Conservation (phyloP, 108 stramenopile species). For the Nitzschia sp. region DNA sequence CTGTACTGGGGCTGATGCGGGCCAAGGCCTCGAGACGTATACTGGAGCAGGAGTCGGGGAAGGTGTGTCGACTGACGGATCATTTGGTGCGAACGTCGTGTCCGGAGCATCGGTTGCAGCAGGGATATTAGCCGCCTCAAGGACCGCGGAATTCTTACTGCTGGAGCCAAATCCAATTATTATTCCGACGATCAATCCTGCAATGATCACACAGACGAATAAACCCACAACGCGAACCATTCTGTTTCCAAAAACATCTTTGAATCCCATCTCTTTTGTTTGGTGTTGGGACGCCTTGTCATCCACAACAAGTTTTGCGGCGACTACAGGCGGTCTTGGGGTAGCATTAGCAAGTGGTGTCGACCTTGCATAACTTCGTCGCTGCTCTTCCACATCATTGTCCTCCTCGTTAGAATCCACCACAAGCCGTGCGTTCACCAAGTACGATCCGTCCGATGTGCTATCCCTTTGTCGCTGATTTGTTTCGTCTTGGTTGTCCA, state of each 20-base stretch:
- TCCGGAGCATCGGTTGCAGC: no score
- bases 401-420: not conserved
- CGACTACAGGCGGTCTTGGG: not conserved
- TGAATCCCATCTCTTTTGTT: not conserved
- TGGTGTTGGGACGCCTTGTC: not conserved
- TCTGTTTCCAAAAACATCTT: not conserved
- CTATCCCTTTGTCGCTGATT: not conserved
- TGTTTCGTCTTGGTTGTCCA: not conserved
- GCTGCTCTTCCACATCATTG: not conserved
- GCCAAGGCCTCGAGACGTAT: no score
- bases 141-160: no score
- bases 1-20: no score
- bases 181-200: not conserved
- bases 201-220: not conserved
- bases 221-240: not conserved
- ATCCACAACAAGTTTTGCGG: not conserved
- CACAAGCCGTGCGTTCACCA: not conserved
- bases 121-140: no score
- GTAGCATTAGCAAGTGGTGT: not conserved
- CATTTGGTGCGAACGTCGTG: no score
- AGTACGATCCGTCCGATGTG: not conserved
- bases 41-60: no score
- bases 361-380: not conserved
- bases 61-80: no score
- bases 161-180: not conserved